Evolutionary conservation across 2,329 filamentous ascomycete genomes (phyloP).

Genomic region (Lachnellula subtilissima): DNA sequence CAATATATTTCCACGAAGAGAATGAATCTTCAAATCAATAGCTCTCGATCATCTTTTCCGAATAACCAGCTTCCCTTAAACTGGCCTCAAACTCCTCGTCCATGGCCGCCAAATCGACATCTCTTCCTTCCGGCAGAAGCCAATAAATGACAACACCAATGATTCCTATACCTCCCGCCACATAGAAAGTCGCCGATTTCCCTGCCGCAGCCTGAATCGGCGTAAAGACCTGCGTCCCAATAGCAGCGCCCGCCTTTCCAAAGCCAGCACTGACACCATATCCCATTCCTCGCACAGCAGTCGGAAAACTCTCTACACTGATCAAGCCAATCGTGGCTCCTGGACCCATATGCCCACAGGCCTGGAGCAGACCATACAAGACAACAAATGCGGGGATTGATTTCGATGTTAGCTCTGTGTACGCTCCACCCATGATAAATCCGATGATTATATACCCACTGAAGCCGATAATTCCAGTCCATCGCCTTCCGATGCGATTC

Average conservation of each 20-base stretch:
- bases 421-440: conserved; percentile 32
- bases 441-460: conserved; percentile 17
- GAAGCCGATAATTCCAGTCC: conserved; percentile 32
- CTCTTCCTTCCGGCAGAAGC: conserved; percentile 30
- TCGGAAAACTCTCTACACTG: conserved; percentile 32
- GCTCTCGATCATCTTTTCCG: conserved; percentile 1
- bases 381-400: conserved; percentile 32
- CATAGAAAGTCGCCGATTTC: conserved; percentile 31
- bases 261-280: conserved; percentile 33
- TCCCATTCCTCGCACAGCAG: conserved; percentile 31
- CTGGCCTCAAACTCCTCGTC: conserved; percentile 20
- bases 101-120: conserved; percentile 28
- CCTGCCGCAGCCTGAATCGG: conserved; percentile 30
- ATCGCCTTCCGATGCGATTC: conserved; percentile 30
- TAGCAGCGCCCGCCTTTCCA: conserved; percentile 32
- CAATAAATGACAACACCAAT: conserved; percentile 28
- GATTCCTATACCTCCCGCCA: conserved; percentile 29
- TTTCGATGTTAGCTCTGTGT: conserved; percentile 24
- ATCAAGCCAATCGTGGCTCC: conserved; percentile 33
- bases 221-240: conserved; percentile 34
- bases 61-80: conserved; percentile 9
- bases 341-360: conserved; percentile 33
- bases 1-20: not conserved
- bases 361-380: conserved; percentile 32
- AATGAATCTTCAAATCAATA: not conserved